These are phyloP conservation scores for Lentinula lateritia DNA, from an alignment of 768 basidiomycete genomes.

Conservation along the genomic window DNA sequence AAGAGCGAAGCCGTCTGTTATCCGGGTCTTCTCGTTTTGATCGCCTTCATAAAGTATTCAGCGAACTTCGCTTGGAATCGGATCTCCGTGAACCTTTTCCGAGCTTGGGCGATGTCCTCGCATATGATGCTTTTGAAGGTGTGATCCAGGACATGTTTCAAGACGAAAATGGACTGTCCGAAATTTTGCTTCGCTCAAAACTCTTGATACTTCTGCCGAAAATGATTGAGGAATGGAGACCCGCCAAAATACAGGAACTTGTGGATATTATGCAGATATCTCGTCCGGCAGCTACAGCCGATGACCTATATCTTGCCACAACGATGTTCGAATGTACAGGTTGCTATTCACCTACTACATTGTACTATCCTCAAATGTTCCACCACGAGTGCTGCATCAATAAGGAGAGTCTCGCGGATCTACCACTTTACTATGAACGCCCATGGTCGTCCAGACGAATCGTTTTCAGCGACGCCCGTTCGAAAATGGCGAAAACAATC, in stretches of 20 bases:
- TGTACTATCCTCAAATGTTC: slow-evolving; percentile 4
- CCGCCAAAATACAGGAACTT: background rate
- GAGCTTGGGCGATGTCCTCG: background rate
- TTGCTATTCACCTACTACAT: background rate
- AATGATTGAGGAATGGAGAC: background rate
- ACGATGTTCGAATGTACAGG: background rate
- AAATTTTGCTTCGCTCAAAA: background rate
- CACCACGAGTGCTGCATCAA: background rate
- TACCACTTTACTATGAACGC: background rate
- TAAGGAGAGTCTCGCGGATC: background rate
- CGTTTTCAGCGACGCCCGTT: background rate
- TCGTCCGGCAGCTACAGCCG: background rate
- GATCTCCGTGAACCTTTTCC: slow-evolving; percentile 3
- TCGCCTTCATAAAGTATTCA: background rate
- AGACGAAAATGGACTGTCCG: background rate
- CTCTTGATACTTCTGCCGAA: too few relatives aligned
- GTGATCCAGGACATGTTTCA: background rate
- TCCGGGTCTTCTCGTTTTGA: background rate
- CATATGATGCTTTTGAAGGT: background rate
- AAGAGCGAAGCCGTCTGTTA: background rate
- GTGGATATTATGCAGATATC: background rate
- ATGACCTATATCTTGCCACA: background rate
- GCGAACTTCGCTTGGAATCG: background rate
- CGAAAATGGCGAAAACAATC: background rate
- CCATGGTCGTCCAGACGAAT: background rate